phyloP scores from a whole-genome alignment of 192 early-diverging fungal genomes.

The Thamnidium elegans region DNA sequence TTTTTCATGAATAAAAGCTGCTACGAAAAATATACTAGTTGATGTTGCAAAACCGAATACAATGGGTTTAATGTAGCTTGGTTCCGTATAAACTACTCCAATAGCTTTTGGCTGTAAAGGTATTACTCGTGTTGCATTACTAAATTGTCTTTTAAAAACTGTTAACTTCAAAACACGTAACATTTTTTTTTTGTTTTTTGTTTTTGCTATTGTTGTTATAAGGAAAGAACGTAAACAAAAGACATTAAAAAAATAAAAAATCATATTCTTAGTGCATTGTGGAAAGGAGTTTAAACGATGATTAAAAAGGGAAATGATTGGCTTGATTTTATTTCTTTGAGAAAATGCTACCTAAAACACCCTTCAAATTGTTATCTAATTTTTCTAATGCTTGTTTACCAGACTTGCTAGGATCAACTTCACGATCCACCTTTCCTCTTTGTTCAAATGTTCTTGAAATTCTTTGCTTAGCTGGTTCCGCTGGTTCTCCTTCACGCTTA shows the following conservation, averaged over 20 bases:
- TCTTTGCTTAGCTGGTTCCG: conserved; percentile 29
- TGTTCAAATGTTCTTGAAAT: conserved; percentile 62
- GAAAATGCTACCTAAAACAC: conserved; percentile 56
- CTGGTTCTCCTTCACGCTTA: conserved; percentile 40
- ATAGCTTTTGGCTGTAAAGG: too few relatives aligned
- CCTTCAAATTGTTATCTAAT: conserved; percentile 41
- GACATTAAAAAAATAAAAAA: conserved; percentile 15
- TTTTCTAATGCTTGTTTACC: conserved; percentile 20
- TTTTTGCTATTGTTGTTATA: background rate
- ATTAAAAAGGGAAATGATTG: background rate
- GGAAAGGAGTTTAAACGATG: background rate
- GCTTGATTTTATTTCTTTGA: conserved; percentile 18
- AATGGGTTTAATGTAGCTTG: background rate
- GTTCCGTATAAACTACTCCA: too few relatives aligned
- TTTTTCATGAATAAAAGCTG: conserved; percentile 5
- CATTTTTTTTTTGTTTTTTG: too few relatives aligned
- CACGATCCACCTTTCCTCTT: conserved; percentile 55
- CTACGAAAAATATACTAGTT: background rate
- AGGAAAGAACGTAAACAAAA: background rate
- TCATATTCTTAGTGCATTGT: background rate
- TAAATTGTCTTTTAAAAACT: background rate
- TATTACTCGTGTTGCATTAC: too few relatives aligned
- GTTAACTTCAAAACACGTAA: background rate
- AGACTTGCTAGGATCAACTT: conserved; percentile 24
- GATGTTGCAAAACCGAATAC: background rate